phyloP scores from a whole-genome alignment of 192 early-diverging fungal genomes.

The Paraglomus brasilianum region DNA sequence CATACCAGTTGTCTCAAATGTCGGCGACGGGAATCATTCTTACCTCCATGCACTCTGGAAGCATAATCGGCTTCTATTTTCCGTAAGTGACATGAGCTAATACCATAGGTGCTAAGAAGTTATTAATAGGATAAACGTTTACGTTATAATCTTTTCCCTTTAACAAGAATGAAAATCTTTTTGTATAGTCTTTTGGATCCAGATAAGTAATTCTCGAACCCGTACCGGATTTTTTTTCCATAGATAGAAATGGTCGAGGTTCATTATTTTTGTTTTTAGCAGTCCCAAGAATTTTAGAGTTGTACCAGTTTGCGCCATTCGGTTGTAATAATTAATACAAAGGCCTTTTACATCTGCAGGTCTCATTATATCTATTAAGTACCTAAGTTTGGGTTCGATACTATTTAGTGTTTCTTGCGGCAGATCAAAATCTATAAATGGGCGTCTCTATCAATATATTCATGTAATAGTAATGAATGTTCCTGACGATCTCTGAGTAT shows the following conservation, averaged over 20 bases:
- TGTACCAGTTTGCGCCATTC: not conserved
- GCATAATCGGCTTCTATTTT: slow-evolving; percentile 7
- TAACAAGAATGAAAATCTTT: slow-evolving; percentile 4
- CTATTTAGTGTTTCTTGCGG: not conserved
- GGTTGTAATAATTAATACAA: not conserved
- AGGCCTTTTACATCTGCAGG: slow-evolving; percentile 4
- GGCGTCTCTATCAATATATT: slow-evolving; percentile 9
- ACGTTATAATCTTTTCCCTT: not conserved
- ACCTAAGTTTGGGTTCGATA: slow-evolving; percentile 13
- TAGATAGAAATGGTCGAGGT: slow-evolving; percentile 5
- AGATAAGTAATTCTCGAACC: slow-evolving; percentile 13
- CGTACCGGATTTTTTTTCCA: slow-evolving; percentile 5
- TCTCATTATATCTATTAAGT: slow-evolving; percentile 13
- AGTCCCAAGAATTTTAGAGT: slow-evolving; percentile 6
- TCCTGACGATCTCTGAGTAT: not conserved
- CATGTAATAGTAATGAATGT: slow-evolving; percentile 13
- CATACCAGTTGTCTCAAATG: not conserved
- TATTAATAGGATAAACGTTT: not conserved
- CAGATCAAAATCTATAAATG: not conserved
- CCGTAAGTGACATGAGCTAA: not conserved
- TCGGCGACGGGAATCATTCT: slow-evolving; percentile 1
- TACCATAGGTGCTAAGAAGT: not conserved
- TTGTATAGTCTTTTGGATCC: not conserved
- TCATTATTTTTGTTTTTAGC: not conserved
- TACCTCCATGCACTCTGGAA: slow-evolving; percentile 8